These are phyloP conservation scores for Protomyces pachydermus DNA, from an alignment of 1,139 yeast species.

Conservation along the genomic window DNA sequence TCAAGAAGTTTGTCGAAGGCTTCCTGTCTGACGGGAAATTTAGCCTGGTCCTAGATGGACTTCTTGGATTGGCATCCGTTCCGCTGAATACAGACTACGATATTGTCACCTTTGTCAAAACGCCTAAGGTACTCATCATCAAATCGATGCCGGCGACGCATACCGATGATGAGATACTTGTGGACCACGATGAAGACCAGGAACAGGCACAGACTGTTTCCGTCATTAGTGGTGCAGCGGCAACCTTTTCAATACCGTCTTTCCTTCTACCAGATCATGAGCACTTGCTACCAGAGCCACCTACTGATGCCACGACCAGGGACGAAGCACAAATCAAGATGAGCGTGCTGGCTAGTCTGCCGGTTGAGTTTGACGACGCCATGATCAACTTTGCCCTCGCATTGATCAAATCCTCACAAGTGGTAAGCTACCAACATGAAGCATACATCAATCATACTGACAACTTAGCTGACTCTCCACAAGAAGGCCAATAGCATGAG, in stretches of 20 bases:
- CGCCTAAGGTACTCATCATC: not conserved
- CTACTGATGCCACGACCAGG: not conserved
- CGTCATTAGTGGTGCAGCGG: not conserved
- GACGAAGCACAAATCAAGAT: slow-evolving; percentile 14
- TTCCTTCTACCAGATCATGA: slow-evolving; percentile 20
- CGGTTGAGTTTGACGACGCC: slow-evolving; percentile 7
- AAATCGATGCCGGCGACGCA: not conserved
- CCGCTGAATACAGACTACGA: slow-evolving; percentile 15
- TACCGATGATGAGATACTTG: not conserved
- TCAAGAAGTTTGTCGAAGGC: slow-evolving; percentile 1
- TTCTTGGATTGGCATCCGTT: slow-evolving; percentile 16
- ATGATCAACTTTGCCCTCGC: slow-evolving; percentile 16
- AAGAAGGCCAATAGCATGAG: slow-evolving; percentile 23
- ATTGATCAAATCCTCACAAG: slow-evolving; percentile 15
- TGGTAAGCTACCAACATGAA: not conserved
- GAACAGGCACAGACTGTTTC: not conserved
- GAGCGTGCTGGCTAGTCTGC: slow-evolving; percentile 12
- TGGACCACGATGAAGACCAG: not conserved
- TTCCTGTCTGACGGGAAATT: slow-evolving; percentile 15
- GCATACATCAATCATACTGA: not conserved
- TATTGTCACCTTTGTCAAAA: slow-evolving; percentile 12
- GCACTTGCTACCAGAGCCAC: slow-evolving; percentile 11
- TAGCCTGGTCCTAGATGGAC: slow-evolving; percentile 8
- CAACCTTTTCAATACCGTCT: slow-evolving; percentile 14
- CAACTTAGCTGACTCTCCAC: slow-evolving; percentile 5